Evolutionary conservation across 164 flowering plant species (phyloP).

Genomic region (Taxillus chinensis): DNA sequence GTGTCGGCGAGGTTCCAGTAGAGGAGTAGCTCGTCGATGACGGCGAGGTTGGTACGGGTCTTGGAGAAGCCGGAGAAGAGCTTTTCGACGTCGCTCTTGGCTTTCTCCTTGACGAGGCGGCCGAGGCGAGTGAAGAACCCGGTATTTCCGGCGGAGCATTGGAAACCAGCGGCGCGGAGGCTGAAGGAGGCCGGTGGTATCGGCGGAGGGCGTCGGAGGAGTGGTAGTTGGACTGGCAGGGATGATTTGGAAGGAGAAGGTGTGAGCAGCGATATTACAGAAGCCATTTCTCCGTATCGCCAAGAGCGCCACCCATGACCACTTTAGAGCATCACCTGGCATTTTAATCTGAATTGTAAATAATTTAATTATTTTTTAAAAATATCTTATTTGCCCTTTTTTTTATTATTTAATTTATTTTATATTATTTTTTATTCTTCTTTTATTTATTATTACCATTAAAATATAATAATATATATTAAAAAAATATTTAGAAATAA

Average conservation of each 20-base stretch:
- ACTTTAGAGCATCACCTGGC: too few species aligned
- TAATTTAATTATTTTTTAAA: too few species aligned
- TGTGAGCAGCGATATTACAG: constrained; percentile 17
- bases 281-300: neutral
- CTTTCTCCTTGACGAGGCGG: constrained; percentile 82
- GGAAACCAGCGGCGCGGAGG: constrained; percentile 29
- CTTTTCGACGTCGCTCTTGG: constrained; percentile 88
- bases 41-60: constrained; percentile 85
- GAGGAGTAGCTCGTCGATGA: constrained; percentile 79
- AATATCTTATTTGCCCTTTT: too few species aligned
- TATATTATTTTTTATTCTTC: too few species aligned
- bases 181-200: constrained; percentile 5
- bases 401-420: too few species aligned
- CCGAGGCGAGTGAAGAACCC: constrained; percentile 87
- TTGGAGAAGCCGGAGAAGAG: constrained; percentile 84
- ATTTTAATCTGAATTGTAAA: too few species aligned
- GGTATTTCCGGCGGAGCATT: constrained; percentile 60
- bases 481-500: too few species aligned
- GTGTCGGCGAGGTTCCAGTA: constrained; percentile 93
- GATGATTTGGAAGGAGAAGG: neutral
- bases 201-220: constrained; percentile 5
- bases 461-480: too few species aligned
- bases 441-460: too few species aligned
- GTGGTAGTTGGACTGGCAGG: neutral
- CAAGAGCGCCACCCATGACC: too few species aligned